Evolutionary conservation across 2,329 filamentous ascomycete species (phyloP).

Genomic region (Fusarium euwallaceae): DNA sequence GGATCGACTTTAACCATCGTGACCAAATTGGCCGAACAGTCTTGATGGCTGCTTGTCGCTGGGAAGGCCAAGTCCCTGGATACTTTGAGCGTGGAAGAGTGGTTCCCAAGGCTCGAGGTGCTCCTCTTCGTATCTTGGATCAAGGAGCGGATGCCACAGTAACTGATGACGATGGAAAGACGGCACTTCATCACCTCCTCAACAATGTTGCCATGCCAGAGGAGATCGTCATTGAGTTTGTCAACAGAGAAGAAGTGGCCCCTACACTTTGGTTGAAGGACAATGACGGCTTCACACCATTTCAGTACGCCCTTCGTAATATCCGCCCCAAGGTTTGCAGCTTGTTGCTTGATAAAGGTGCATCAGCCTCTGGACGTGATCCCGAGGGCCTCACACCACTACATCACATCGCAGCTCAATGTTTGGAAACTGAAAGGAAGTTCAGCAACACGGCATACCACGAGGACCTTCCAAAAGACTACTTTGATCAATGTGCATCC

Average conservation of each 20-base stretch:
- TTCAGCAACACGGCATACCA: background rate
- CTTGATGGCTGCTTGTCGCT: conserved; percentile 37
- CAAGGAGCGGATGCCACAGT: conserved; percentile 28
- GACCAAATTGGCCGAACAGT: conserved; percentile 34
- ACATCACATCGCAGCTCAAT: conserved; percentile 35
- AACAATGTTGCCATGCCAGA: conserved; percentile 28
- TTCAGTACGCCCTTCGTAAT: conserved; percentile 29
- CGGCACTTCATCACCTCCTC: conserved; percentile 39
- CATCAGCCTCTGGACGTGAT: conserved; percentile 19
- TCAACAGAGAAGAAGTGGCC: conserved; percentile 23
- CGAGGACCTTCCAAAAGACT: background rate
- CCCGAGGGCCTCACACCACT: conserved; percentile 26
- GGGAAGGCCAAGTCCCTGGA: background rate
- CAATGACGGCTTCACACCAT: conserved; percentile 14
- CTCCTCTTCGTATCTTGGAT: conserved; percentile 27
- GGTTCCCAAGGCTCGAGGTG: background rate
- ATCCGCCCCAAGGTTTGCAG: conserved; percentile 34
- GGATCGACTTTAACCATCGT: conserved; percentile 35
- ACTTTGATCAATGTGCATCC: conserved; percentile 16
- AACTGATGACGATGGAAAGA: conserved; percentile 29
- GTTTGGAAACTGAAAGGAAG: background rate
- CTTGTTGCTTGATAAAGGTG: conserved; percentile 28
- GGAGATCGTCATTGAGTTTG: conserved; percentile 24
- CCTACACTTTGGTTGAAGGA: conserved; percentile 21
- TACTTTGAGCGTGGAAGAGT: background rate